Evolutionary conservation across 208 protist species (phyloP).

Genomic region (Acanthamoeba healyi): DNA sequence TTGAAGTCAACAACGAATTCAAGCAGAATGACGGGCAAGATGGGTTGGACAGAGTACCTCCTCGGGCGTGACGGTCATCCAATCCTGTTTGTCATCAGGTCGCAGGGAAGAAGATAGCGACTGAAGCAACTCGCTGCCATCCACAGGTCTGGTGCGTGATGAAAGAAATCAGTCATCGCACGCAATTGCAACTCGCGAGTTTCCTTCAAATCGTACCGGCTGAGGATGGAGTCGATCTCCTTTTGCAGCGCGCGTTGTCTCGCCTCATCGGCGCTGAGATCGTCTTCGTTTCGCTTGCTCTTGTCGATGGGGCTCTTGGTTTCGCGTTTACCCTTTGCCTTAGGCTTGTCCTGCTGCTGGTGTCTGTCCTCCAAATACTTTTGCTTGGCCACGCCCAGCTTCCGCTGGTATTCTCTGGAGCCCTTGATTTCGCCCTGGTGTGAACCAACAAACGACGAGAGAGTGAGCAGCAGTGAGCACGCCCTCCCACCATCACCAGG

Average conservation of each 20-base stretch:
- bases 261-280: neutral
- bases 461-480: neutral
- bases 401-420: slow-evolving; percentile 43
- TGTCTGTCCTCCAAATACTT: slow-evolving; percentile 52
- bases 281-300: neutral
- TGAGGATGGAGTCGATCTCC: slow-evolving; percentile 17
- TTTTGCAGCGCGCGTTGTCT: neutral
- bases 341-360: neutral
- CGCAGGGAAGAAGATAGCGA: neutral
- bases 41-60: neutral
- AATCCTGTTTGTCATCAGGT: slow-evolving; percentile 14
- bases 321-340: neutral
- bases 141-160: neutral
- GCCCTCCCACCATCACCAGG: too few relatives aligned
- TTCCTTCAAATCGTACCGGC: neutral
- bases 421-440: slow-evolving; percentile 45
- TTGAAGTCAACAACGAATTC: too few relatives aligned
- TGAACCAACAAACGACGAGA: neutral
- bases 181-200: too few relatives aligned
- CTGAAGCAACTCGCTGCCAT: neutral
- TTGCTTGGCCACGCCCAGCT: slow-evolving; percentile 38
- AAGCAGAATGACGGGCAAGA: neutral
- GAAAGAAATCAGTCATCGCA: too few relatives aligned
- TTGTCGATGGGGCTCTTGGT: neutral
- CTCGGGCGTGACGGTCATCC: slow-evolving; percentile 20